phyloP scores from a whole-genome alignment of 306 rosid genomes.

The Coriaria nepalensis region DNA sequence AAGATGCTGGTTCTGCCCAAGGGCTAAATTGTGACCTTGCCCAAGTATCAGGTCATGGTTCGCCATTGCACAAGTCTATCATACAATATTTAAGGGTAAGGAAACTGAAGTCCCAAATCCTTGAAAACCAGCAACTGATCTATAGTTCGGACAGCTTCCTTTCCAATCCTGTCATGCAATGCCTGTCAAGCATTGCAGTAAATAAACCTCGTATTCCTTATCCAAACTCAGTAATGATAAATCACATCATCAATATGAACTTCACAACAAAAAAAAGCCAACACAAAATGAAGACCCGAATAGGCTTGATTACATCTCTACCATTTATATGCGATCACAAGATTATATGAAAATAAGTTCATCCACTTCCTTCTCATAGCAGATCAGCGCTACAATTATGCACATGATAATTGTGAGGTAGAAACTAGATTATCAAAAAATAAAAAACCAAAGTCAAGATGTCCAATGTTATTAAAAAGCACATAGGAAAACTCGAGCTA shows the following conservation, averaged over 20 bases:
- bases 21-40: conserved; percentile 46
- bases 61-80: conserved; percentile 37
- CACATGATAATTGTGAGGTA: too few species aligned
- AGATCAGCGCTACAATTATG: too few species aligned
- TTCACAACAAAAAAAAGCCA: too few species aligned
- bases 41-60: conserved; percentile 67
- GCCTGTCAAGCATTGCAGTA: background rate
- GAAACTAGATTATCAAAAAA: too few species aligned
- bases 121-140: conserved; percentile 12
- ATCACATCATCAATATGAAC: background rate
- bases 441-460: too few species aligned
- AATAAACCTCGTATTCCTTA: background rate
- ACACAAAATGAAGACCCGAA: too few species aligned
- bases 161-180: conserved; percentile 1
- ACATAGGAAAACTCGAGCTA: background rate
- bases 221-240: background rate
- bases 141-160: conserved; percentile 6
- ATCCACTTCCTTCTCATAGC: too few species aligned
- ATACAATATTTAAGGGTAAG: conserved; percentile 1
- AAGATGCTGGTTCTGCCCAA: conserved; percentile 58
- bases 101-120: conserved; percentile 17
- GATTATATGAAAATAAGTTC: too few species aligned
- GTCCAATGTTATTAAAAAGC: too few species aligned
- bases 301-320: too few species aligned
- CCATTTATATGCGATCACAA: too few species aligned